A percentile compares a stretch with the other conserved stretches of the same genome.
Evolutionary conservation across 1,284 basidiomycete species (phyloP).

Genomic region (Vanrija pseudolonga): DNA sequence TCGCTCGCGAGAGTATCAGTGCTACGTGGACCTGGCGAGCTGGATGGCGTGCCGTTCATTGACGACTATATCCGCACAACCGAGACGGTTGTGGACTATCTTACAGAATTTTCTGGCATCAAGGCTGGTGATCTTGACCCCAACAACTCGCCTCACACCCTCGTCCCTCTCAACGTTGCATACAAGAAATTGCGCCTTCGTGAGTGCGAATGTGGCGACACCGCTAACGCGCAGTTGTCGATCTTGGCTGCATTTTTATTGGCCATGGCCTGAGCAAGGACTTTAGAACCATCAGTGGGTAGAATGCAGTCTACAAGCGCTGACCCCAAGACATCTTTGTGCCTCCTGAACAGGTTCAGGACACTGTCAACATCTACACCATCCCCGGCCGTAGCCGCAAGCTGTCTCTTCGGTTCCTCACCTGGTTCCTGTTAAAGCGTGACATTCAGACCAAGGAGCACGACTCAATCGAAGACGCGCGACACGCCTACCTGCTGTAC

Average conservation of each 20-base stretch:
- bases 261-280: slow-evolving; percentile 99
- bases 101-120: slow-evolving; percentile 96
- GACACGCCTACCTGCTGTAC: slow-evolving; percentile 81
- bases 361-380: slow-evolving; percentile 94
- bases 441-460: slow-evolving; percentile 91
- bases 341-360: slow-evolving; percentile 89
- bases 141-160: slow-evolving; percentile 72
- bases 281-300: slow-evolving; percentile 94
- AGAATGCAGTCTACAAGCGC: background rate
- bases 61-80: slow-evolving; percentile 97
- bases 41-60: slow-evolving; percentile 84
- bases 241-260: slow-evolving; percentile 93
- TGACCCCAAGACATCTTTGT: slow-evolving; percentile 80
- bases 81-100: slow-evolving; percentile 90
- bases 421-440: slow-evolving; percentile 86
- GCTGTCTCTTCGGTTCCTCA: slow-evolving; percentile 86
- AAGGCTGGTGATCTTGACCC: slow-evolving; percentile 90
- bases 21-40: slow-evolving; percentile 73
- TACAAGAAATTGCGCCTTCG: slow-evolving; percentile 93
- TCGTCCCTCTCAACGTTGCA: slow-evolving; percentile 91
- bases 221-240: slow-evolving; percentile 59
- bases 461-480: slow-evolving; percentile 95
- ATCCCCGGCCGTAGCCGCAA: slow-evolving; percentile 75
- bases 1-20: slow-evolving; percentile 94
- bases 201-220: slow-evolving; percentile 14